Base-by-base conservation (phyloP, 345 rosid species). In the Lumnitzera littorea region DNA sequence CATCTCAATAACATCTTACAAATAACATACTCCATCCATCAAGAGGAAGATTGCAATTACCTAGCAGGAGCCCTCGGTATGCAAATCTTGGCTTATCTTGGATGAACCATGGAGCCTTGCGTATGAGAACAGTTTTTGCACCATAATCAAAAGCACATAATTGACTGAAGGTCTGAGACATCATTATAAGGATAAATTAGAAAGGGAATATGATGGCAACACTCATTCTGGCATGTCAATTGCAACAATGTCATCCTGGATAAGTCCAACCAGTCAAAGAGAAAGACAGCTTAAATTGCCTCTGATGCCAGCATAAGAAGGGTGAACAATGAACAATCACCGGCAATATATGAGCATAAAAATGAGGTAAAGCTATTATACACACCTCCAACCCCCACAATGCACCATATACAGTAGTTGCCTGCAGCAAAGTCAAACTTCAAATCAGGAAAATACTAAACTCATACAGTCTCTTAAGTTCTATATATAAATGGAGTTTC, bases 161-260 rank as follows among this genome's bases (percentile, higher is more conserved):
- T 64, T 92, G 99, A 76, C 99, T 90, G 80, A 88, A 94, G 50
- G 97, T 94, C 99, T 94, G 88, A 56, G 80, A 72, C 25, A 61
- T 49, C 41, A 64, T 53, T 50, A 25, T 51, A 62, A 51, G 53
- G 20, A 61, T 23, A 50, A 47, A 24, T 58, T 31, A 24, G 11
- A 55, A 43, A 47, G 43, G 53, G 25, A 63, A 11, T 13, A n/a
- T 31, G 48, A 56, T 20, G 29, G 14, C 12, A 16, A 48, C 12
- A 16, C 51, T 15, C 53, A 57, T 51, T 10, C 27, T n/a, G 29
- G 54, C 53, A 0, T 51, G n/a, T 15, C 15, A 9, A 57, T 24
- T 46, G 49, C 15, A 36, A 31, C 60, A 20, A 41, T 48, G 5
- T 7, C 7, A 5, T 36, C 43, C 7, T 9, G 7, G 43, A 9